Percentiles rank a stretch among this genome's conserved stretches.
Evolutionary conservation across 2,329 filamentous ascomycete genomes (phyloP).

Genomic region (Neopestalotiopsis sp.): DNA sequence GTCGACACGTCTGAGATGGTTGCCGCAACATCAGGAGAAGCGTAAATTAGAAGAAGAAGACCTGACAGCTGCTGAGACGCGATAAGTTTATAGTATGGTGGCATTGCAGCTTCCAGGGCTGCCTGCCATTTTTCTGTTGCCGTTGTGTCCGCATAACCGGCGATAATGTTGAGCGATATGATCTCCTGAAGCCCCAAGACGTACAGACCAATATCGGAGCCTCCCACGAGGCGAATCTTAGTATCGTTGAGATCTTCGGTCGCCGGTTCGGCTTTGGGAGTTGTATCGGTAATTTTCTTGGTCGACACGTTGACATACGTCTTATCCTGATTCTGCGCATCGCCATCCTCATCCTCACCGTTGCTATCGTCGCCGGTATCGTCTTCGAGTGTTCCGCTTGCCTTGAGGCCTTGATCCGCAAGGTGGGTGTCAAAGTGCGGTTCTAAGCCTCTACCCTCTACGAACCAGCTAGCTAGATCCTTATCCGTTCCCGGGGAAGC

Average conservation of each 20-base stretch:
- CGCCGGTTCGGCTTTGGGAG: slow-evolving; percentile 34
- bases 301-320: slow-evolving; percentile 22
- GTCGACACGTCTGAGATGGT: slow-evolving; percentile 84
- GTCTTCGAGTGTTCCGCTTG: slow-evolving; percentile 43
- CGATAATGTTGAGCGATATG: slow-evolving; percentile 80
- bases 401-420: slow-evolving; percentile 56
- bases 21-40: slow-evolving; percentile 75
- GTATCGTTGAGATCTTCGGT: slow-evolving; percentile 52
- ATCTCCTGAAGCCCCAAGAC: slow-evolving; percentile 92
- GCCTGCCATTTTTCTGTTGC: slow-evolving; percentile 81
- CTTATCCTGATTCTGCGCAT: slow-evolving; percentile 31
- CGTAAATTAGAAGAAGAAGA: slow-evolving; percentile 83
- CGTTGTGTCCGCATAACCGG: slow-evolving; percentile 78
- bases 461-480: slow-evolving; percentile 89
- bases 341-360: neutral
- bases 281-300: slow-evolving; percentile 24
- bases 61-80: slow-evolving; percentile 87
- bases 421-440: slow-evolving; percentile 67
- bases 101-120: slow-evolving; percentile 75
- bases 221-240: slow-evolving; percentile 54
- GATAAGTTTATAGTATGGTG: slow-evolving; percentile 76
- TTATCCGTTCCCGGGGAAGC: slow-evolving; percentile 83
- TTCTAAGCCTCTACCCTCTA: slow-evolving; percentile 75
- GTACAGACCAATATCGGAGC: slow-evolving; percentile 83
- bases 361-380: neutral